Evolutionary conservation across 495 filamentous ascomycete species (phyloP), one percentile per base, ranked within the genome.

Genomic region (Aspergillus kassunensis): DNA sequence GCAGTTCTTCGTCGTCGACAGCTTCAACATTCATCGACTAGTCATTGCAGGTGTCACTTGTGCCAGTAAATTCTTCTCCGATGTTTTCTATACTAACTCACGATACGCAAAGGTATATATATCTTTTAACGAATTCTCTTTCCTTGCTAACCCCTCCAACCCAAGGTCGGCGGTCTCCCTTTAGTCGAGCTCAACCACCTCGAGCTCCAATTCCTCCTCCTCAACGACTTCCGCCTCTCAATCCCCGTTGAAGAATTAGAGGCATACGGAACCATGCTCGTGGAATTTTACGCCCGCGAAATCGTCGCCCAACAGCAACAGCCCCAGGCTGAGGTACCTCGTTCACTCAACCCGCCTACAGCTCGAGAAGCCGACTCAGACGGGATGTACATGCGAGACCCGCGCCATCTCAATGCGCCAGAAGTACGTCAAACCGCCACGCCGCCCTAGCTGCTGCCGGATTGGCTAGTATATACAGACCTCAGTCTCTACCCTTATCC

Each of bases 41-140:
- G 91, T 97, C 39, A 99, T 99, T 67, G 91, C 93, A 8, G 93
- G 91, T 18, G 95, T 99, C 40, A 97, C 93, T 13, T 97, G 95
- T 68, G 92, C 95, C 10, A 96, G 91, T 80, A 99, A 99, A 73
- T 99, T 97, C 78, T 99, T 99, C 68, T 97, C 91, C 3, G 93
- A 99, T 74, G 90, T 97, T 36, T 99, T 99, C 61, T 99, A 97
- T 62, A 99, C 93, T 15, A 99, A 99, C 71, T 97, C 95, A 39
- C 79, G 93, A 80, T 99, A 99, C 67, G 93, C 95, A 54, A 99
- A 97, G 87, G 93, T 96, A 80, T 55, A 63, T 44, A 44, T 35
- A 37, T 46, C n/a, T 54, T 39, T 13, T 29, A 31, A 33, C 43
- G 48, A 24, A 54, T 58, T 24, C 15, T 51, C 15, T 37, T 40